Base-by-base conservation (phyloP, 1,284 basidiomycete species). In the Fomitiporia mediterranea region DNA sequence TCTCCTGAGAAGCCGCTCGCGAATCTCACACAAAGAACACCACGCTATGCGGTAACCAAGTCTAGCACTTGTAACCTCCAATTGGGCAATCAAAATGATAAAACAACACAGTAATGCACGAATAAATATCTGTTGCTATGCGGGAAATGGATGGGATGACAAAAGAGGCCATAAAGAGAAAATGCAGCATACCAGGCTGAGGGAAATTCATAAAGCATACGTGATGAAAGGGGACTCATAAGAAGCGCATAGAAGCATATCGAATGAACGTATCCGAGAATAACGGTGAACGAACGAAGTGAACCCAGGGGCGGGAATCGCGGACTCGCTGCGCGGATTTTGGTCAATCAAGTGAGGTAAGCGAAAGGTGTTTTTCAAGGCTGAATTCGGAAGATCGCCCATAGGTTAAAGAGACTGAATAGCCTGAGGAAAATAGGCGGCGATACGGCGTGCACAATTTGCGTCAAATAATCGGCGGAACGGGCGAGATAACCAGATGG, bases 361-460 rank as follows among this genome's bases (percentile, higher is more conserved):
- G 42, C 42, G 17, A 23, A 19, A 23, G 42, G 3, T 6, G 52
- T 50, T 8, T 55, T 53, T 30, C 34, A 37, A n/a, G 44, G 9
- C 19, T 40, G 43, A 23, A 50, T 53, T 8, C 35, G 23, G 21
- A 58, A 28, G 37, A 54, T 9, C 46, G 49, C 34, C 53, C 57
- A 55, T 23, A 59, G 42, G 30, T 44, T 52, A 21, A 58, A 53
- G 30, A 59, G 34, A 23, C 43, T 55, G 8, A 60, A 46, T 28
- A 59, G 27, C 39, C 49, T 55, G 17, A 60, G 46, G 7, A 60
- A 28, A 35, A 60, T 56, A 35, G 58, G 58, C 5, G 58, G 58
- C n/a, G 58, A 48, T 28, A 60, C 28, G 15, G 58, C 54, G 19
- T 46, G 55, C 17, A 55, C 5, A 32, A 55, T 51, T 19, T 52